phyloP scores from a whole-genome alignment of 148 eudicot genomes.

The Chenopodium berlandieri region DNA sequence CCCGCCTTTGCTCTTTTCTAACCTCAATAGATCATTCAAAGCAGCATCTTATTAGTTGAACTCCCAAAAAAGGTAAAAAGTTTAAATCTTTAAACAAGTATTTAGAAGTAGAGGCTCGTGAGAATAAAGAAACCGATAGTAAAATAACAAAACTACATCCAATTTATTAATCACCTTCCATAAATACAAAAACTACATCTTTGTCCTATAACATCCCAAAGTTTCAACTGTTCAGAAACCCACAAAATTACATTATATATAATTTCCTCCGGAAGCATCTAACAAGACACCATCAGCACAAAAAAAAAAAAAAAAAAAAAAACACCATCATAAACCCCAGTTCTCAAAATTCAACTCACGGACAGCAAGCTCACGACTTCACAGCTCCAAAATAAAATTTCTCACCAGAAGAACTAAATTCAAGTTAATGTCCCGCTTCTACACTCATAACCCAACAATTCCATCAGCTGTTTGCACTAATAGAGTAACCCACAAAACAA shows the following conservation, averaged over 20 bases:
- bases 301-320: too few species aligned
- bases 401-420: background rate
- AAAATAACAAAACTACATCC: background rate
- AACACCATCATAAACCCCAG: background rate
- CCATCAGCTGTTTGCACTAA: background rate
- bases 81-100: background rate
- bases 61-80: background rate
- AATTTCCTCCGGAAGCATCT: background rate
- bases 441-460: background rate
- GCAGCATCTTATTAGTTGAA: constrained; percentile 4
- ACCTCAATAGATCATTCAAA: constrained; percentile 14
- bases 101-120: background rate
- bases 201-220: background rate
- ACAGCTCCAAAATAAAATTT: background rate
- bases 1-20: constrained; percentile 40
- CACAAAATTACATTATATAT: background rate
- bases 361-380: background rate
- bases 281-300: background rate
- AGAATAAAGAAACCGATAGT: background rate
- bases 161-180: background rate
- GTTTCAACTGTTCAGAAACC: background rate
- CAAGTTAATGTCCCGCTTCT: background rate
- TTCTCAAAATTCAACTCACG: background rate
- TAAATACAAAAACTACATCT: background rate
- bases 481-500: background rate